These are phyloP conservation scores for Poterioochromonas sp. DNA, from an alignment of 352 stramenopile genomes.

Conservation along the genomic window DNA sequence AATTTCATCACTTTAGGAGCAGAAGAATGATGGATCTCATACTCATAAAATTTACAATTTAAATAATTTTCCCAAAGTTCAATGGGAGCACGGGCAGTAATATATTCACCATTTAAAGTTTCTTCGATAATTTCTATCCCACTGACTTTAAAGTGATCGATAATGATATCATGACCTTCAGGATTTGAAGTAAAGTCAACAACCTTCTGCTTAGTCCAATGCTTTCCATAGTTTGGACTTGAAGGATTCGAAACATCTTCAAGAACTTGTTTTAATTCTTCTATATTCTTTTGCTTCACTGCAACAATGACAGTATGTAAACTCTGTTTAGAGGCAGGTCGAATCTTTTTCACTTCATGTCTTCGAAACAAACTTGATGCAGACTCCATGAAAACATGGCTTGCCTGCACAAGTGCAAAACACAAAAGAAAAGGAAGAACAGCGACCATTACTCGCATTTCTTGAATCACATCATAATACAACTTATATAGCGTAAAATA, in stretches of 20 bases:
- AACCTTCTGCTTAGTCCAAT: background rate
- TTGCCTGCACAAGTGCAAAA: too few relatives aligned
- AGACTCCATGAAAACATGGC: too few relatives aligned
- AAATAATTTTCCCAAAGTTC: constrained; percentile 7
- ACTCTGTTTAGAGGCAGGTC: too few relatives aligned
- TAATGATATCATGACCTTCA: background rate
- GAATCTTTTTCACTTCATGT: too few relatives aligned
- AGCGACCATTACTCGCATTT: too few relatives aligned
- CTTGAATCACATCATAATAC: too few relatives aligned
- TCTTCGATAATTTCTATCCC: background rate
- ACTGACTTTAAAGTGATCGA: background rate
- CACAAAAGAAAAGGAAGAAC: too few relatives aligned
- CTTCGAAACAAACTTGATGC: too few relatives aligned
- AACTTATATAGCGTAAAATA: too few relatives aligned
- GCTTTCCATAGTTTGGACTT: background rate
- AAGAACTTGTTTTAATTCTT: background rate
- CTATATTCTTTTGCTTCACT: constrained; percentile 6
- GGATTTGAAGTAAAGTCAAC: background rate
- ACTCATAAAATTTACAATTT: background rate
- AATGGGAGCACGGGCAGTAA: background rate
- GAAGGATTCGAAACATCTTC: background rate
- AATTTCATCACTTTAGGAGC: background rate
- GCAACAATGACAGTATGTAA: background rate
- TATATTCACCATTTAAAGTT: constrained; percentile 5
- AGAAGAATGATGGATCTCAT: background rate